Evolutionary conservation across 169 alveolate species (phyloP), one percentile per base, ranked within the genome.

Genomic region (Plasmodium cynomolgi): DNA sequence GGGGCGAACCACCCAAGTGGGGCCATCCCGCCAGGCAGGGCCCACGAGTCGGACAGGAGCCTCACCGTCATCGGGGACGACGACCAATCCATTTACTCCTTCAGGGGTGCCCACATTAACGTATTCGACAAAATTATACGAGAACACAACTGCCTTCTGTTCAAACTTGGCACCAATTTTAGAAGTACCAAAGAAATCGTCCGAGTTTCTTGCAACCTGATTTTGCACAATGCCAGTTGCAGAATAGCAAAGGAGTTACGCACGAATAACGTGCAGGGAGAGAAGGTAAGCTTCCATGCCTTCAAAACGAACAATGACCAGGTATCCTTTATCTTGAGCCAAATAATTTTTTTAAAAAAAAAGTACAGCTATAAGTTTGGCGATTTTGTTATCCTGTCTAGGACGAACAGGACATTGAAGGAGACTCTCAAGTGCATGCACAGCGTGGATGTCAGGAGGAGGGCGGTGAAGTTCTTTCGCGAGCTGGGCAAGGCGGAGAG

Each of bases 41-140:
- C 62, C 39, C 41, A 41, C 23, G 9, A 33, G 20, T 2, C 83
- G 2, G 72, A 50, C 2, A 84, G 95, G 50, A 93, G 96, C n/a
- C 91, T 95, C 31, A 95, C 97, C 33, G 96, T 95, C n/a, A 96
- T 96, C 13, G 98, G 98, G 29, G 98, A 97, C 79, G 98, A 97
- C 92, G 97, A 92, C 47, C 98, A 97, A 81, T 92, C 97, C 29
- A 97, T 97, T 23, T 97, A 97, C 84, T 86, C 97, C 29, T 97
- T 96, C 95, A 93, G 97, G 93, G 98, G 98, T 3, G 97, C 97
- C 13, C 96, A 92, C 54, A 56, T 92, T 44, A 95, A 95, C 83
- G 93, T 96, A 20, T 93, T 97, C 73, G n/a, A 81, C 1, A 93
- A 84, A 56, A 92, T 96, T 37, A 68, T 90, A 26, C 39, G 71